phyloP scores from a whole-genome alignment of 768 basidiomycete species.

The Pholiota microspora region DNA sequence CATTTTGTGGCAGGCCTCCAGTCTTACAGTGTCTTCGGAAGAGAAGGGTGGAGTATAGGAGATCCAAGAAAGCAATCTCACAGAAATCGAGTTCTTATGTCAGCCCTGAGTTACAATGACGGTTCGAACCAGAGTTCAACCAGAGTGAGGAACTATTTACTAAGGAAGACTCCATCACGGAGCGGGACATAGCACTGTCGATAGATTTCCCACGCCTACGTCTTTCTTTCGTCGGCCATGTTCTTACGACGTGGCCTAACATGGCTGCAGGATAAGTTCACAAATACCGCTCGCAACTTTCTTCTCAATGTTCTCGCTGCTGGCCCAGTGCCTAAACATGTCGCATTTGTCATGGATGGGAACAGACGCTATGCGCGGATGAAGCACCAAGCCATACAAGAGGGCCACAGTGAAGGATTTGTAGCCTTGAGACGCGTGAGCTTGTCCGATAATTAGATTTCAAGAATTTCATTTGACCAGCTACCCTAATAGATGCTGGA shows the following conservation, averaged over 20 bases:
- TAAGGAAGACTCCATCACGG: too few species aligned
- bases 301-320: constrained; percentile 68
- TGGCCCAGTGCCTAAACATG: constrained; percentile 86
- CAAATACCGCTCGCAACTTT: constrained; percentile 37
- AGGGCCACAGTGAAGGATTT: constrained; percentile 89
- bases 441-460: constrained; percentile 8
- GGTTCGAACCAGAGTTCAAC: too few species aligned
- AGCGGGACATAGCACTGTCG: too few species aligned
- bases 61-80: too few species aligned
- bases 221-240: constrained; percentile 10
- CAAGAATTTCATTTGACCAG: neutral
- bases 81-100: too few species aligned
- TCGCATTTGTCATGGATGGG: constrained; percentile 98
- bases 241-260: constrained; percentile 25
- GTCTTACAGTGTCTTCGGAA: too few species aligned
- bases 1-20: too few species aligned
- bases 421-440: constrained; percentile 73
- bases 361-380: constrained; percentile 87
- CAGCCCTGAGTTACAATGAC: too few species aligned
- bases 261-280: constrained; percentile 30
- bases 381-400: constrained; percentile 56
- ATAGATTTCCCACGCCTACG: constrained; percentile 4
- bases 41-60: too few species aligned
- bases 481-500: constrained; percentile 64
- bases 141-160: too few species aligned